phyloP scores from a whole-genome alignment of 805 yeast species.

The Pichia deserticola region DNA sequence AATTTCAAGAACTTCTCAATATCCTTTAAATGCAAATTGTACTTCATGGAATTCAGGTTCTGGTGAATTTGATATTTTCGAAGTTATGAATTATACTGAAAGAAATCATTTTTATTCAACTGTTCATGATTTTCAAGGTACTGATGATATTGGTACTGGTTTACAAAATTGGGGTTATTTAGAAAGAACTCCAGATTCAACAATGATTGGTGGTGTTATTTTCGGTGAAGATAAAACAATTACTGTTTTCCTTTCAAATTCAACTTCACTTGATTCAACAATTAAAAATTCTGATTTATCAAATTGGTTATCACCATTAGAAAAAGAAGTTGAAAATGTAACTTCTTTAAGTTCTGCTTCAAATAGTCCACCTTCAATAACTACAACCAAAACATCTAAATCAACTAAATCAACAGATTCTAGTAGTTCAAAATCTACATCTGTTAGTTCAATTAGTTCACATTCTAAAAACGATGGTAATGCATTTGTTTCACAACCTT shows the following conservation, averaged over 20 bases:
- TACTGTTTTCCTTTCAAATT: conserved; percentile 52
- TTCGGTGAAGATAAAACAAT: conserved; percentile 57
- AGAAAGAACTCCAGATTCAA: conserved; percentile 40
- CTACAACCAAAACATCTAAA: background rate
- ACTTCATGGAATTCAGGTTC: conserved; percentile 76
- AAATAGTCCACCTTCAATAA: conserved; percentile 3
- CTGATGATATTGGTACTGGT: conserved; percentile 55
- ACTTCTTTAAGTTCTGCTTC: conserved; percentile 18
- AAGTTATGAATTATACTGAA: conserved; percentile 59
- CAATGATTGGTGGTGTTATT: conserved; percentile 67
- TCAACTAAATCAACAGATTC: too few relatives aligned
- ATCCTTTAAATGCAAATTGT: conserved; percentile 52
- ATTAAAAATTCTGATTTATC: conserved; percentile 38
- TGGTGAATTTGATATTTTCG: conserved; percentile 75
- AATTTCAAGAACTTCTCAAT: conserved; percentile 69
- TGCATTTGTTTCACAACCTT: background rate
- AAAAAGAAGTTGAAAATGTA: conserved; percentile 10
- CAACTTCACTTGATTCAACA: conserved; percentile 40
- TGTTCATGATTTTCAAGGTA: conserved; percentile 71
- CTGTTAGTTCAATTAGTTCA: background rate
- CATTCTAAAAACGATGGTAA: conserved; percentile 1
- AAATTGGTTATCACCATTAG: conserved; percentile 35
- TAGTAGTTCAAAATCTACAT: background rate
- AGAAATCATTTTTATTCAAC: conserved; percentile 53
- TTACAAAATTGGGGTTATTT: conserved; percentile 50